Evolutionary conservation across 1,139 yeast genomes (phyloP).

Genomic region (Neolecta irregularis): DNA sequence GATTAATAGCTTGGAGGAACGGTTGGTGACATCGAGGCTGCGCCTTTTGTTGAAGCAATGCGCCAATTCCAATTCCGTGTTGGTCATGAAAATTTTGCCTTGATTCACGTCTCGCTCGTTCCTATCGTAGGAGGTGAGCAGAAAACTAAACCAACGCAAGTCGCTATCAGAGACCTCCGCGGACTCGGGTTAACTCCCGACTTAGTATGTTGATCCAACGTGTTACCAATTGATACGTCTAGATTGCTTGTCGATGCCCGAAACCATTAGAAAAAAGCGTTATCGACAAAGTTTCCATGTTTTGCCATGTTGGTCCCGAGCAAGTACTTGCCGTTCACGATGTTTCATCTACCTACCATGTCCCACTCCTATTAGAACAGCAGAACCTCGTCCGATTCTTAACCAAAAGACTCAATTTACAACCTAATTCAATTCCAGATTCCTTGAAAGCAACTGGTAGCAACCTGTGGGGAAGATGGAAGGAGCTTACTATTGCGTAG

Average conservation of each 20-base stretch:
- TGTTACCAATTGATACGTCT: background rate
- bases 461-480: constrained; percentile 62
- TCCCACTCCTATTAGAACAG: constrained; percentile 76
- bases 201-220: constrained; percentile 27
- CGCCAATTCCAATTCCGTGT: constrained; percentile 98
- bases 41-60: constrained; percentile 96
- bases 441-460: constrained; percentile 52
- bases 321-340: constrained; percentile 96
- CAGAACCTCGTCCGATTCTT: constrained; percentile 73
- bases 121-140: constrained; percentile 98
- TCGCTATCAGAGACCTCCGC: constrained; percentile 92
- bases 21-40: constrained; percentile 97
- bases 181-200: constrained; percentile 90
- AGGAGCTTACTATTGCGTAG: constrained; percentile 52
- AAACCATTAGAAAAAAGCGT: constrained; percentile 68
- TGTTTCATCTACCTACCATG: constrained; percentile 93
- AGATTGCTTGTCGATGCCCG: constrained; percentile 89
- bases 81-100: constrained; percentile 82
- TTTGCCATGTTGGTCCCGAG: constrained; percentile 94
- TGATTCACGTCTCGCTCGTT: constrained; percentile 90
- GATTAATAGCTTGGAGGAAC: constrained; percentile 73
- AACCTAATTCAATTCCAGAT: constrained; percentile 35
- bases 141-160: constrained; percentile 98
- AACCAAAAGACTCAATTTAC: constrained; percentile 48
- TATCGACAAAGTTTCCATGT: constrained; percentile 91